Evolutionary conservation across 1,139 yeast genomes (phyloP), one percentile per base, ranked within the genome.

Genomic region (Protomyces inundatus): DNA sequence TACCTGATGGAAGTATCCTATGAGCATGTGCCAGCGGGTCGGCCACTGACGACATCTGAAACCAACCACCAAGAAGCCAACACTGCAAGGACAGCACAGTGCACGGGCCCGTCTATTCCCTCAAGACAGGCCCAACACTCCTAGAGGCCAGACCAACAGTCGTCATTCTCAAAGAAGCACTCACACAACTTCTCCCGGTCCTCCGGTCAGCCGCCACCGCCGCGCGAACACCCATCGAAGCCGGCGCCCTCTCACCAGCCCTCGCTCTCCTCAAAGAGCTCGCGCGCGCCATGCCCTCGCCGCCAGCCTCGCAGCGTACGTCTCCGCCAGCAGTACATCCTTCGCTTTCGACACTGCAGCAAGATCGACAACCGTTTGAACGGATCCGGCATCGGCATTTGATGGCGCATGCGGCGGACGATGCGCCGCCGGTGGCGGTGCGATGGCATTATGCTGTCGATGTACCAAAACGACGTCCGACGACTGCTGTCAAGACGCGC

Each of bases 401-500:
- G 30, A 56, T 35, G 32, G 42, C 55, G 42, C 56, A 51, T 16
- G 46, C 39, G 14, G 56, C 62, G 9, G 48, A 37, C 3, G 62
- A 58, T 30, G 52, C 56, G 30, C 62, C 62, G 12, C 16, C 42
- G 10, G 52, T 58, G 55, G 62, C 42, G 3, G 62, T 58, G 16
- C 39, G 64, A 10, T 64, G 66, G 66, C 62, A 60, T 37, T 64
- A 64, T 53, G 66, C 66, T 3, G 61, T 64, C 32, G 66, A 64
- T 40, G 55, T 54, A n/a, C 66, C 66, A 32, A 54, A 58, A 32
- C 56, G 61, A 23, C 68, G 75, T 1, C 77, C 77, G 56, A 76
- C 78, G 10, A 23, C 23, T 23, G 23, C 85, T 96, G 0, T 74
- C 77, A 60, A 84, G 84, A 69, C 91, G 87, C 71, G 75, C 82